Base-by-base conservation (phyloP, 345 rosid genomes). In the Eucalyptus polyanthemos region DNA sequence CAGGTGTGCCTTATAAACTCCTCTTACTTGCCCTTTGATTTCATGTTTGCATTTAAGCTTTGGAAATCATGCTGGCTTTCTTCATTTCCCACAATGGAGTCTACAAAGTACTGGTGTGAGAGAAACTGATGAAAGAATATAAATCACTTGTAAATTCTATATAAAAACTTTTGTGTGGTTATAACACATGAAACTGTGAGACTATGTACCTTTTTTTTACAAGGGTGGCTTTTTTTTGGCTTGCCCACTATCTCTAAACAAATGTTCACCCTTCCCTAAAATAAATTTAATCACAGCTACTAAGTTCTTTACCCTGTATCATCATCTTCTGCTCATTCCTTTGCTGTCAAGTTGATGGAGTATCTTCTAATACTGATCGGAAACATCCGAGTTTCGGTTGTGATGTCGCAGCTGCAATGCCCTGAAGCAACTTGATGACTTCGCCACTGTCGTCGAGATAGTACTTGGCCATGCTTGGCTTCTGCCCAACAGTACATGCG, bases 381-480 rank as follows among this genome's bases (percentile, higher is more conserved):
- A 76, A 42, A 40, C 83, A 11, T 40, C 29, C 65, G 4, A 58
- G n/a, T 31, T 50, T 67, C 14, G 86, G 85, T 45, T 45, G 88
- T 88, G 51, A 92, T 22, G 94, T 67, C 40, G 91, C 94, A 29
- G 80, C 58, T 40, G 96, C 93, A 80, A 96, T 92, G 88, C 95
- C 92, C 90, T 93, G 88, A 67, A 97, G 97, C 95, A 97, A 86
- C 81, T 88, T 91, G 60, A 95, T 93, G 69, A 97, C 99, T 29
- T 92, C 95, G 14, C 87, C 50, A 2, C 95, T 93, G 90, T 97
- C 99, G 31, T 96, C 97, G 1, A 97, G 97, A 88, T 94, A 97
- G 91, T 95, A 97, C 80, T 92, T 96, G 50, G 99, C 98, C 99
- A 93, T 95, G 91, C 97, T 97, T 24, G 98, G 99, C 89, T 96